A percentile compares a stretch with the other conserved stretches of the same genome.
These are phyloP conservation scores for Syzygium malaccense DNA, from an alignment of 441 rosid species.

Conservation along the genomic window DNA sequence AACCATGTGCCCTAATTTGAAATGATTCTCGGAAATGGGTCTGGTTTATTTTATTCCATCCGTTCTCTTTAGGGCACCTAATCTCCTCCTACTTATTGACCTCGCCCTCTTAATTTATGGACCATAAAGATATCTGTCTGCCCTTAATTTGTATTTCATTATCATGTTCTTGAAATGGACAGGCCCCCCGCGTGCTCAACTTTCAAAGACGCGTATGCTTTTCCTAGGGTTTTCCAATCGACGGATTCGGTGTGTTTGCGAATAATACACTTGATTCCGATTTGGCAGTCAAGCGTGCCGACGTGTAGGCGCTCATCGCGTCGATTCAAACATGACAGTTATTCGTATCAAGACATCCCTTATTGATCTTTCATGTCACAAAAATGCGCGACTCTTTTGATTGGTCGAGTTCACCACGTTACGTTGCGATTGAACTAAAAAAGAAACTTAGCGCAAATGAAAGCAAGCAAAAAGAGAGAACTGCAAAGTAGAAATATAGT, in stretches of 20 bases:
- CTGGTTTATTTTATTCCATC: background rate
- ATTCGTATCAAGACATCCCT: background rate
- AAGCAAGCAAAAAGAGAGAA: accelerated
- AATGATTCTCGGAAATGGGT: background rate
- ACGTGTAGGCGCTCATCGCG: too few relatives aligned
- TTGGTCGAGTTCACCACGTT: background rate
- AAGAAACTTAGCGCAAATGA: background rate
- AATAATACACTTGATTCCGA: background rate
- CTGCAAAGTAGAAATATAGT: background rate
- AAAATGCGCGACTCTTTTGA: background rate
- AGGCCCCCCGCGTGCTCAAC: too few relatives aligned
- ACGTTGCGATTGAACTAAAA: background rate
- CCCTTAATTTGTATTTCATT: background rate
- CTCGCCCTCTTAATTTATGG: background rate
- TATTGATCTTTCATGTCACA: background rate
- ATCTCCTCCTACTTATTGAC: background rate
- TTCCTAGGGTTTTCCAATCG: background rate
- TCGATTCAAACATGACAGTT: background rate
- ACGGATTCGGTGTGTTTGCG: background rate
- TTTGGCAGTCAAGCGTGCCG: background rate
- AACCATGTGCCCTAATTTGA: background rate
- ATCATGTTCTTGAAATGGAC: background rate
- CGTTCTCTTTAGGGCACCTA: background rate
- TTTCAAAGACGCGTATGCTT: background rate
- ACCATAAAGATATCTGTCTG: background rate